A percentile compares a stretch with the other conserved stretches of the same genome.
Evolutionary conservation across 1,139 yeast species (phyloP).

Genomic region (Yamadazyma sp.): DNA sequence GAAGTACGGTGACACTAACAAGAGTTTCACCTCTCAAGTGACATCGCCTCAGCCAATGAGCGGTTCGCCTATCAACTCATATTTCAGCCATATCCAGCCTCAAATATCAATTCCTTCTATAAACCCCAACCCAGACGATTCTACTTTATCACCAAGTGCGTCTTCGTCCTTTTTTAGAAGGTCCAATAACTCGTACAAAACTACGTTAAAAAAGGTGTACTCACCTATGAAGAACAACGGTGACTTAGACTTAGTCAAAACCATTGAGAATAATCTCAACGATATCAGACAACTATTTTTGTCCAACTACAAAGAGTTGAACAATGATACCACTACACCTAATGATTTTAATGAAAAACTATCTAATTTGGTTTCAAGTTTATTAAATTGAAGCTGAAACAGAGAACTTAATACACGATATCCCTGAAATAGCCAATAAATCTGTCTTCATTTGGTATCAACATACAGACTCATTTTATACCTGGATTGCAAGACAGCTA

Average conservation of each 20-base stretch:
- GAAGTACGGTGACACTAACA: constrained; percentile 20
- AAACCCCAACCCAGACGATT: not conserved
- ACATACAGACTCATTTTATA: too few species aligned
- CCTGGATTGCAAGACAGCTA: too few species aligned
- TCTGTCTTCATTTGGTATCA: too few species aligned
- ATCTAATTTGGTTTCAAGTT: constrained; percentile 17
- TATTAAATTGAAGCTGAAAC: constrained; percentile 12
- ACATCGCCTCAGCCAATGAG: constrained; percentile 7
- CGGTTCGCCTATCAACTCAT: constrained; percentile 8
- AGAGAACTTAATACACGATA: too few species aligned
- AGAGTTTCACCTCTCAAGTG: constrained; percentile 1
- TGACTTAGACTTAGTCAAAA: constrained; percentile 26
- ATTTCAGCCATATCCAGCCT: constrained; percentile 7
- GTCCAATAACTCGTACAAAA: constrained; percentile 28
- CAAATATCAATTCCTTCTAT: not conserved
- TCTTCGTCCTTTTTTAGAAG: constrained; percentile 8
- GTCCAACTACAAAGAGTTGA: constrained; percentile 8
- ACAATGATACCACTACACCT: constrained; percentile 6
- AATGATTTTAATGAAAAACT: constrained; percentile 22
- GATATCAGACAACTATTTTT: constrained; percentile 28
- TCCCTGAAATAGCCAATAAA: too few species aligned
- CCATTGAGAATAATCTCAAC: constrained; percentile 26
- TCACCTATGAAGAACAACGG: constrained; percentile 37
- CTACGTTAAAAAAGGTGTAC: constrained; percentile 37
- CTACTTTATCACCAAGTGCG: not conserved